Evolutionary conservation across 805 yeast species (phyloP).

Genomic region (Priceomyces medius): DNA sequence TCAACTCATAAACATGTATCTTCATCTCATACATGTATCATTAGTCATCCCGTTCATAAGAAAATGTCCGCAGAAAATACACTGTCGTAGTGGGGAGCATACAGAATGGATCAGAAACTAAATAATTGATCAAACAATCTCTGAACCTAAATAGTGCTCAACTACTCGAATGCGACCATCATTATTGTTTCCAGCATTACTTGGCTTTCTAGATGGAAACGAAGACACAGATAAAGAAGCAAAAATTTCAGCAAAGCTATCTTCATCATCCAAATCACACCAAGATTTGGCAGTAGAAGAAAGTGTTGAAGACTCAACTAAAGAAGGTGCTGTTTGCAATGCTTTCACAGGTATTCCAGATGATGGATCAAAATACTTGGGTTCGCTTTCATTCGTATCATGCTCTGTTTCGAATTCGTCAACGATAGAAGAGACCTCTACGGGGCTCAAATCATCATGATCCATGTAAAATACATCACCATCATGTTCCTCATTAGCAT

Average conservation of each 20-base stretch:
- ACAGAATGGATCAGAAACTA: no score
- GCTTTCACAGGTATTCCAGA: background rate
- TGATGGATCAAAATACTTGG: constrained; percentile 3
- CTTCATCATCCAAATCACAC: constrained; percentile 34
- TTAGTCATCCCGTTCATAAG: no score
- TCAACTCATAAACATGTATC: no score
- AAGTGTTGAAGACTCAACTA: constrained; percentile 30
- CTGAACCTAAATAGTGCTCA: constrained; percentile 4
- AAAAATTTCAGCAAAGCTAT: constrained; percentile 10
- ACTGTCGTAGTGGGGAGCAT: no score
- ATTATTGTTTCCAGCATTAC: background rate
- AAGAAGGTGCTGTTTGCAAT: constrained; percentile 19
- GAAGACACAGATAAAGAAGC: constrained; percentile 2
- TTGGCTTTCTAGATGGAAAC: background rate
- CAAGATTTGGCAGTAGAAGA: constrained; percentile 27
- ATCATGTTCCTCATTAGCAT: constrained; percentile 16
- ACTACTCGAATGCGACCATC: background rate
- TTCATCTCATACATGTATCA: no score
- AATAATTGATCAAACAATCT: constrained; percentile 1
- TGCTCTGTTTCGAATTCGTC: constrained; percentile 7
- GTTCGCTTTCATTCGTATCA: constrained; percentile 4
- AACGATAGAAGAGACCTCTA: background rate
- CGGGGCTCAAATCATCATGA: constrained; percentile 19
- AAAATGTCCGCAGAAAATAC: no score
- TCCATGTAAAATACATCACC: constrained; percentile 37